Evolutionary conservation across 1,284 basidiomycete species (phyloP).

Genomic region (Abortiporus biennis): DNA sequence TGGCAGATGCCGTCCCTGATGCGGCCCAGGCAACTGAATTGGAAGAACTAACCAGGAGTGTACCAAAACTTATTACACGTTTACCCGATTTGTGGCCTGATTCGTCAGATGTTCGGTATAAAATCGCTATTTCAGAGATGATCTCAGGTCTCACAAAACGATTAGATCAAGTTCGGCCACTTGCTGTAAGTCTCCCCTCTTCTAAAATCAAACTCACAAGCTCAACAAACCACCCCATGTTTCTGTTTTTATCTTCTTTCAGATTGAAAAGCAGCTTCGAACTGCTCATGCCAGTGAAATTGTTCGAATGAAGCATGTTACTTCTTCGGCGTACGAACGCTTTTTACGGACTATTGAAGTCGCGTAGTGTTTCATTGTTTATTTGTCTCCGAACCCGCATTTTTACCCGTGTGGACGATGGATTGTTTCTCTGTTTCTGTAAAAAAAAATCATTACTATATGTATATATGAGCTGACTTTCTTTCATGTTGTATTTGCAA

Average conservation of each 20-base stretch:
- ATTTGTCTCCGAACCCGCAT: too few relatives aligned
- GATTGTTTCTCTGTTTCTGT: too few relatives aligned
- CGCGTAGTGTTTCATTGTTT: conserved; percentile 15
- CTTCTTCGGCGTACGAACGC: conserved; percentile 39
- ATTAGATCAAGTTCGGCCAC: conserved; percentile 53
- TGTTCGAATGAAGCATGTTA: conserved; percentile 46
- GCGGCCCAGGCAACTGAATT: conserved; percentile 45
- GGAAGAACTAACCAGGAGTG: conserved; percentile 49
- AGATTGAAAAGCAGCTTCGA: conserved; percentile 35
- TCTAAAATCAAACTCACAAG: background rate
- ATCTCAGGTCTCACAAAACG: conserved; percentile 53
- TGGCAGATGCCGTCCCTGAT: conserved; percentile 37
- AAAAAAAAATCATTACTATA: too few relatives aligned
- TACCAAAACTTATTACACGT: conserved; percentile 64
- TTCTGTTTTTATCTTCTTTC: conserved; percentile 7
- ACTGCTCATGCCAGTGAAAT: conserved; percentile 39
- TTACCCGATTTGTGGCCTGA: conserved; percentile 65
- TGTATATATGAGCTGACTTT: too few relatives aligned
- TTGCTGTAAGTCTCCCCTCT: conserved; percentile 41
- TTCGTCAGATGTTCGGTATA: conserved; percentile 52
- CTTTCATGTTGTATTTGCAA: too few relatives aligned
- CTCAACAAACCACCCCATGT: background rate
- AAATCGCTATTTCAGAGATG: conserved; percentile 71
- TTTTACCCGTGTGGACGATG: too few relatives aligned
- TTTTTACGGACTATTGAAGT: conserved; percentile 37